phyloP scores from a whole-genome alignment of 768 basidiomycete species.

The Stropharia rugosoannulata region DNA sequence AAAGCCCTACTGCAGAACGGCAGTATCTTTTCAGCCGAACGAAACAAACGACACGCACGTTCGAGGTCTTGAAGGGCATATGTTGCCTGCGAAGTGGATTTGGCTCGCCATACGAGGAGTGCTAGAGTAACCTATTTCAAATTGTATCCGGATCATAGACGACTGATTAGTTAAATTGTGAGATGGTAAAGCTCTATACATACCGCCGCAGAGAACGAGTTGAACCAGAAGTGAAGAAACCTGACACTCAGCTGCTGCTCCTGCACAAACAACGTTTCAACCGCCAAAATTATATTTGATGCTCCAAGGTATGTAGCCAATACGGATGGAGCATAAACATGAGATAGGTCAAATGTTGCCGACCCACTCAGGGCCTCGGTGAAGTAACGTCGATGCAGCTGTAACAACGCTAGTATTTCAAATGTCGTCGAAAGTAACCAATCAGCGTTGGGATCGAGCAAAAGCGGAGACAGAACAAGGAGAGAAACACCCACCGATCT shows the following conservation, averaged over 20 bases:
- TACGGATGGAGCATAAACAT: constrained; percentile 67
- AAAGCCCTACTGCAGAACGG: constrained; percentile 60
- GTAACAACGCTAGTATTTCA: constrained; percentile 50
- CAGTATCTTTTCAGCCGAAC: constrained; percentile 54
- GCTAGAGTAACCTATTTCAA: constrained; percentile 56
- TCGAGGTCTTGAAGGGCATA: constrained; percentile 64
- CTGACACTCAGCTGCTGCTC: constrained; percentile 63
- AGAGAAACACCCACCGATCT: constrained; percentile 49
- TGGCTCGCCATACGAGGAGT: constrained; percentile 61
- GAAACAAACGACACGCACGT: constrained; percentile 54
- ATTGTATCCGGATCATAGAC: not conserved
- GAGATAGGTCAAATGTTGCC: constrained; percentile 54
- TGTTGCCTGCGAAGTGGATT: constrained; percentile 54
- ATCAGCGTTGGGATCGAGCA: not conserved
- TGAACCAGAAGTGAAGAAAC: constrained; percentile 75
- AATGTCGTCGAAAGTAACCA: constrained; percentile 2
- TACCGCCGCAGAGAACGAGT: constrained; percentile 71
- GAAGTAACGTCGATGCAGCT: constrained; percentile 68
- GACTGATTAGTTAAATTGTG: not conserved
- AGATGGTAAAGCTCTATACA: constrained; percentile 22
- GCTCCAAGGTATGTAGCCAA: constrained; percentile 66
- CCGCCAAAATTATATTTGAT: constrained; percentile 53
- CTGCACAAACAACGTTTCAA: constrained; percentile 54
- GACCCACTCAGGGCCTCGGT: constrained; percentile 59
- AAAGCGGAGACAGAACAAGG: not conserved